These are phyloP conservation scores for Cladophialophora chaetospira DNA, from an alignment of 2,329 filamentous ascomycete species.

Conservation along the genomic window DNA sequence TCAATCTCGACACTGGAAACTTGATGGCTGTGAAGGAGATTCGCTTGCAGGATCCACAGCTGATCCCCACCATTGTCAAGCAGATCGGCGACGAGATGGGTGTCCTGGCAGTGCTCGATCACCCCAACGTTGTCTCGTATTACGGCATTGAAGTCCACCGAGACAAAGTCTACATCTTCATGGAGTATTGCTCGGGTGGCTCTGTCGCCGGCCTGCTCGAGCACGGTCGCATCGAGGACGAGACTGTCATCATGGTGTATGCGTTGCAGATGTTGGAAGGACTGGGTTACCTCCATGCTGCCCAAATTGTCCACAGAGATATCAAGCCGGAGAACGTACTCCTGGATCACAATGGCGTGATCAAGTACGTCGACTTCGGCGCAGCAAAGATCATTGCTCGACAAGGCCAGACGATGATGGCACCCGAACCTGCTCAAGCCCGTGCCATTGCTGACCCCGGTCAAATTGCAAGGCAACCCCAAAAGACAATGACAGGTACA, in stretches of 20 bases:
- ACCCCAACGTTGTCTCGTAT: slow-evolving; percentile 97
- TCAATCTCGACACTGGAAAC: slow-evolving; percentile 94
- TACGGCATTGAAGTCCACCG: slow-evolving; percentile 97
- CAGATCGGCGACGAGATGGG: slow-evolving; percentile 98
- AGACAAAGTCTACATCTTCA: slow-evolving; percentile 99
- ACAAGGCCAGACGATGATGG: slow-evolving; percentile 82
- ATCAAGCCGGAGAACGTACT: slow-evolving; percentile 98
- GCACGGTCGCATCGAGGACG: slow-evolving; percentile 95
- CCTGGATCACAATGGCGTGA: slow-evolving; percentile 94
- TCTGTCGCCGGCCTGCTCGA: slow-evolving; percentile 87
- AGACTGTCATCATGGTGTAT: slow-evolving; percentile 97
- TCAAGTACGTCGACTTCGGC: slow-evolving; percentile 99
- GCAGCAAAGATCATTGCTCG: slow-evolving; percentile 95
- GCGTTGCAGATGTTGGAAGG: slow-evolving; percentile 92
- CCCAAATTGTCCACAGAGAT: slow-evolving; percentile 89
- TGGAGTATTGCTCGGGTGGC: slow-evolving; percentile 98
- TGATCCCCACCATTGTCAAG: slow-evolving; percentile 89
- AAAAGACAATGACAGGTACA: slow-evolving; percentile 94
- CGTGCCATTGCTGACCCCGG: slow-evolving; percentile 22
- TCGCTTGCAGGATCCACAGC: slow-evolving; percentile 89
- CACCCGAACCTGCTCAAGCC: slow-evolving; percentile 55
- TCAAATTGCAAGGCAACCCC: slow-evolving; percentile 48
- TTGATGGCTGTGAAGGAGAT: slow-evolving; percentile 99
- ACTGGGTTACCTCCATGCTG: slow-evolving; percentile 88
- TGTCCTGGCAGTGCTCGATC: slow-evolving; percentile 90